A percentile compares a stretch with the other conserved stretches of the same genome.
phyloP scores from a whole-genome alignment of 441 rosid species.

The Bocquillonia castaneifolia region DNA sequence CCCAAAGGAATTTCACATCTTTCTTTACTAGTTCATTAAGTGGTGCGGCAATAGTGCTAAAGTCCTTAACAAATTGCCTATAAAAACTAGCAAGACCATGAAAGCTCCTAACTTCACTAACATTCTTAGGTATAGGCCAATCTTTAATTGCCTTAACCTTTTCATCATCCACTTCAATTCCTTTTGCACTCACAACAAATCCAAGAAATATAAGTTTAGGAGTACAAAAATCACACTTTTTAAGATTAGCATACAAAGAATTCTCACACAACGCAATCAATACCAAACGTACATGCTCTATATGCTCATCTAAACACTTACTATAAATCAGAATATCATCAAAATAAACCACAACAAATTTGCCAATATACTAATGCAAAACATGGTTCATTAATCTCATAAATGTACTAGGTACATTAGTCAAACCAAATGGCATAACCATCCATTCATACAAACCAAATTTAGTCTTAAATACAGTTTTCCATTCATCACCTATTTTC shows the following conservation, averaged over 20 bases:
- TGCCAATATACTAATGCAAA: background rate
- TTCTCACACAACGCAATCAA: background rate
- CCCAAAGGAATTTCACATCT: background rate
- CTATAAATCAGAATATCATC: background rate
- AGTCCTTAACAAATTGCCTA: background rate
- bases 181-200: background rate
- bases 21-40: background rate
- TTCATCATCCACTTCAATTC: background rate
- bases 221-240: background rate
- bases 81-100: background rate
- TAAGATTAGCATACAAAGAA: background rate
- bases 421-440: background rate
- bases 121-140: background rate
- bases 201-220: background rate
- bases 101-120: slow-evolving; percentile 1
- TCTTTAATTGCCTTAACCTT: slow-evolving; percentile 4
- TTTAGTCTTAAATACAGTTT: background rate
- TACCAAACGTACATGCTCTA: background rate
- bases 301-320: background rate
- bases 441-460: background rate
- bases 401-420: slow-evolving; percentile 5
- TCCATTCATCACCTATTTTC: background rate
- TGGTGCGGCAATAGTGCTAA: background rate
- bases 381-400: background rate
- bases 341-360: background rate